Conservation (phyloP, 805 yeast species). For the Ogataea ramenticola region DNA sequence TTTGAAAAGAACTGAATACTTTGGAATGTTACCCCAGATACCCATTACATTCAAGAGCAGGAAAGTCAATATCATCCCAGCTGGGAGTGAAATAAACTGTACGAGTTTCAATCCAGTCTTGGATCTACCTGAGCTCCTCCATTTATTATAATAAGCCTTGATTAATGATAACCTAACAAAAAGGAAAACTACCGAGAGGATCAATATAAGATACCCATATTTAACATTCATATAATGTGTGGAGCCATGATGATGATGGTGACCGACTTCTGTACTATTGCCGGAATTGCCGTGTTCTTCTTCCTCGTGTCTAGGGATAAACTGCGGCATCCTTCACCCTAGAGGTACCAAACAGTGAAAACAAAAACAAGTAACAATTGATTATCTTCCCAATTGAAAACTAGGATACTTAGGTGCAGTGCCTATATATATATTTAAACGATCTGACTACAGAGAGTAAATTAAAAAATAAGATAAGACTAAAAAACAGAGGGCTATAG, state of each 20-base stretch:
- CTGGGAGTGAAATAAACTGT: constrained; percentile 17
- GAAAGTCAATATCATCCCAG: neutral
- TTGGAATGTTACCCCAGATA: constrained; percentile 26
- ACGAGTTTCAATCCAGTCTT: constrained; percentile 26
- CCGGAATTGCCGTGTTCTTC: constrained; percentile 2
- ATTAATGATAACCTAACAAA: constrained; percentile 21
- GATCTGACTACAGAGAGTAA: too few species aligned
- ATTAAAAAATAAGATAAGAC: too few species aligned
- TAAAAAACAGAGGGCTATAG: too few species aligned
- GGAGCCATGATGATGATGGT: constrained; percentile 1
- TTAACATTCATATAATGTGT: constrained; percentile 51
- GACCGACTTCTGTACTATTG: constrained; percentile 36
- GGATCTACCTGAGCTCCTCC: constrained; percentile 34
- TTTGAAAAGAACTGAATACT: constrained; percentile 34
- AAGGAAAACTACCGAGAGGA: constrained; percentile 34
- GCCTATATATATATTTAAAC: too few species aligned
- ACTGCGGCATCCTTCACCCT: neutral
- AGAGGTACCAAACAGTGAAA: too few species aligned
- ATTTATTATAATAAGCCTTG: constrained; percentile 20
- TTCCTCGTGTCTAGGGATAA: neutral
- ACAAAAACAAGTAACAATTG: too few species aligned
- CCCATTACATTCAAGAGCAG: constrained; percentile 17
- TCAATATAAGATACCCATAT: constrained; percentile 50
- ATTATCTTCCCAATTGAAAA: too few species aligned
- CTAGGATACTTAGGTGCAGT: too few species aligned